phyloP scores from a whole-genome alignment of 129 eudicot species.

The Kitagawia praeruptora region DNA sequence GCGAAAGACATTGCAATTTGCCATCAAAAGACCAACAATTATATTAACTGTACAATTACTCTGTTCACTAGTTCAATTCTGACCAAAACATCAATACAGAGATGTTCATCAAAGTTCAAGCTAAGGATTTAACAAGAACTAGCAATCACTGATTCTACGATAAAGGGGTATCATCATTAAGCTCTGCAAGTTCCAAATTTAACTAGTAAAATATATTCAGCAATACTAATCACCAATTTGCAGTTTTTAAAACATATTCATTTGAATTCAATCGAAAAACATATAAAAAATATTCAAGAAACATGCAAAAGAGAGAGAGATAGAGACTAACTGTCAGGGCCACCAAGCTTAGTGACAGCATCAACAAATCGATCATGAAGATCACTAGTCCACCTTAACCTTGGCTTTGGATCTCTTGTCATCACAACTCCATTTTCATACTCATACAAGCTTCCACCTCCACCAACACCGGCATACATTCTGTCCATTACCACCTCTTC shows the following conservation, averaged over 20 bases:
- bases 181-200: not conserved
- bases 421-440: slow-evolving; percentile 68
- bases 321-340: slow-evolving; percentile 81
- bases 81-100: not conserved
- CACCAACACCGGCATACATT: slow-evolving; percentile 38
- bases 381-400: slow-evolving; percentile 94
- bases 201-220: not conserved
- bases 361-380: slow-evolving; percentile 91
- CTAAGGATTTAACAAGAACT: not conserved
- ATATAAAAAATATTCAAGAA: too few relatives aligned
- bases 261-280: too few relatives aligned
- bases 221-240: too few relatives aligned
- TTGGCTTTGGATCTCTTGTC: slow-evolving; percentile 92
- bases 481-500: slow-evolving; percentile 44
- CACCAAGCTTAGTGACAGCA: slow-evolving; percentile 95
- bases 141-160: not conserved
- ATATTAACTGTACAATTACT: not conserved
- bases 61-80: not conserved
- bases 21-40: not conserved
- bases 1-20: not conserved
- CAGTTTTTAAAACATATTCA: too few relatives aligned
- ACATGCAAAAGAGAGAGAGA: not conserved
- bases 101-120: not conserved
- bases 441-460: slow-evolving; percentile 25
- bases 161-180: not conserved